phyloP scores from a whole-genome alignment of 345 rosid species.

The Hibiscus trionum region DNA sequence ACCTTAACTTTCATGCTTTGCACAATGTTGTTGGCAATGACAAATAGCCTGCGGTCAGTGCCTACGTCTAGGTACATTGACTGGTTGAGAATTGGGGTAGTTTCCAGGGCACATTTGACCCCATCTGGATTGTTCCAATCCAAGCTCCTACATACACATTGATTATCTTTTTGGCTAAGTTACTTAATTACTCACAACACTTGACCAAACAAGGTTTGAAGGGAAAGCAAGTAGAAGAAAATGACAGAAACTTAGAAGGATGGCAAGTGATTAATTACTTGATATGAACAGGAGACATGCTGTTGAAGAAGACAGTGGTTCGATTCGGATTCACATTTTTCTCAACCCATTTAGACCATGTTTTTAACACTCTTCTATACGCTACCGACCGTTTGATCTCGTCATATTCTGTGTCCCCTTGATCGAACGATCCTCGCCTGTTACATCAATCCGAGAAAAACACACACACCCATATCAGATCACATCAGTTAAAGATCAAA shows the following conservation, averaged over 20 bases:
- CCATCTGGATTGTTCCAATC: constrained; percentile 85
- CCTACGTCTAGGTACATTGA: constrained; percentile 55
- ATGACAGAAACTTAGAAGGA: background rate
- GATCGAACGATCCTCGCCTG: constrained; percentile 82
- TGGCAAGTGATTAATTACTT: constrained; percentile 31
- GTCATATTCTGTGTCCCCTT: constrained; percentile 58
- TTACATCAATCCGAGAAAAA: constrained; percentile 4
- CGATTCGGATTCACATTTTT: constrained; percentile 52
- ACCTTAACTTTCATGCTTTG: constrained; percentile 44
- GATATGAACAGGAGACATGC: constrained; percentile 88
- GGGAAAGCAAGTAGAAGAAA: background rate
- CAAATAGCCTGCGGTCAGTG: constrained; percentile 57
- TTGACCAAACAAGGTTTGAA: no score
- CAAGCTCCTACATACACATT: constrained; percentile 46
- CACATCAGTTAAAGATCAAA: background rate
- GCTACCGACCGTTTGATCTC: constrained; percentile 73
- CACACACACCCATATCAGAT: background rate
- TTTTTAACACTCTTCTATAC: constrained; percentile 44
- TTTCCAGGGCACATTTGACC: constrained; percentile 74
- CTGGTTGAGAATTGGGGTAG: constrained; percentile 48
- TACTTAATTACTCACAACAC: no score
- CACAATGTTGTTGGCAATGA: constrained; percentile 45
- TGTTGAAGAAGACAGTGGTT: constrained; percentile 80
- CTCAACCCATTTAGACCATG: constrained; percentile 86
- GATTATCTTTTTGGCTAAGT: background rate